A percentile compares a stretch with the other conserved stretches of the same genome.
Conservation (phyloP, 1,284 basidiomycete genomes). For the Fomes fomentarius region DNA sequence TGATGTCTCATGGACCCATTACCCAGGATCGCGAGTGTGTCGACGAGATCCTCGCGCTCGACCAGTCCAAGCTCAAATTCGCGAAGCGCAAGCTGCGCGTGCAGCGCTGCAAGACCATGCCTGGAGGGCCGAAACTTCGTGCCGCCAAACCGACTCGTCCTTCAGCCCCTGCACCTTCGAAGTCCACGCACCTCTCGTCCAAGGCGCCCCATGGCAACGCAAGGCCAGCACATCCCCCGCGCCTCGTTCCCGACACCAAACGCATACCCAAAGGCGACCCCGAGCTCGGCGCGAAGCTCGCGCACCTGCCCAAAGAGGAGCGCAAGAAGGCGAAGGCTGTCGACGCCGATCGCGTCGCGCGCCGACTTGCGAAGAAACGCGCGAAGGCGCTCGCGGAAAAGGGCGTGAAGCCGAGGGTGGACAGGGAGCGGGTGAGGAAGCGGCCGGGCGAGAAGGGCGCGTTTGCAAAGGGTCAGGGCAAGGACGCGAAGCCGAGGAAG, state of each 20-base stretch:
- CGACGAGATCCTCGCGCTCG: conserved; percentile 85
- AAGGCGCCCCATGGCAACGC: background rate
- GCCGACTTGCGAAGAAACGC: conserved; percentile 90
- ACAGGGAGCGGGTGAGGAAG: conserved; percentile 53
- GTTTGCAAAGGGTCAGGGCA: conserved; percentile 12
- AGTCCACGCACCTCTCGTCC: conserved; percentile 8
- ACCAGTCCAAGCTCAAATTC: conserved; percentile 78
- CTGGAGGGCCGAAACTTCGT: conserved; percentile 37
- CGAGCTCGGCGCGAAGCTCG: conserved; percentile 74
- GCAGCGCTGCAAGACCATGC: conserved; percentile 77
- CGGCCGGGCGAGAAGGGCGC: conserved; percentile 40
- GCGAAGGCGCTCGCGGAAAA: conserved; percentile 59
- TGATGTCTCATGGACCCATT: conserved; percentile 4
- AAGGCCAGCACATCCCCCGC: conserved; percentile 1
- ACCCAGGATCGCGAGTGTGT: conserved; percentile 84
- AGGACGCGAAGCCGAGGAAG: conserved; percentile 43
- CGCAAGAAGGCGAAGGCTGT: conserved; percentile 80
- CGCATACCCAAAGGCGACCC: conserved; percentile 79
- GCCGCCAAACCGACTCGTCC: conserved; percentile 15
- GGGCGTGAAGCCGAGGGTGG: conserved; percentile 41
- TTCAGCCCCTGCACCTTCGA: conserved; percentile 17
- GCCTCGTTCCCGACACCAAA: conserved; percentile 20
- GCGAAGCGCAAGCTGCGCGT: conserved; percentile 89
- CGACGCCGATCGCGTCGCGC: conserved; percentile 78
- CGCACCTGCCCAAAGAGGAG: conserved; percentile 80